Evolutionary conservation across 257 asterid genomes (phyloP).

Genomic region (Ilex asprella): DNA sequence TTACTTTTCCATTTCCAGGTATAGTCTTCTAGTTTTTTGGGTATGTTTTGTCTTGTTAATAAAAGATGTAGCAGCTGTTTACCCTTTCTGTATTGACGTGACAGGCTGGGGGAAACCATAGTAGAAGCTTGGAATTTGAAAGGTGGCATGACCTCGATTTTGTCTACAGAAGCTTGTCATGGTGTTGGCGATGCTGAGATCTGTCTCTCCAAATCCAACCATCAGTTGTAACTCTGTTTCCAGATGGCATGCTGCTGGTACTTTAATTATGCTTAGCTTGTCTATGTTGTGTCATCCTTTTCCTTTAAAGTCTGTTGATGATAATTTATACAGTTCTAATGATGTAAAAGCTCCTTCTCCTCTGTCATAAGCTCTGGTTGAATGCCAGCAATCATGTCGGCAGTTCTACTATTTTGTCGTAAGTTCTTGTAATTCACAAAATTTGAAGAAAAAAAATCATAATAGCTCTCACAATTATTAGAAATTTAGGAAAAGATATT

Average conservation of each 20-base stretch:
- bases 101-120: constrained; percentile 39
- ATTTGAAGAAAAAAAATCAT: no score
- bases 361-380: no score
- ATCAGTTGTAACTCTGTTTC: constrained; percentile 48
- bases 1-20: neutral
- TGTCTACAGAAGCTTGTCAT: constrained; percentile 58
- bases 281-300: neutral
- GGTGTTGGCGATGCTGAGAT: constrained; percentile 77
- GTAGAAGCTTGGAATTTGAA: constrained; percentile 51
- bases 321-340: neutral
- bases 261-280: neutral
- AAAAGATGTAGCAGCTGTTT: no score
- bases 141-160: constrained; percentile 89
- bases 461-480: no score
- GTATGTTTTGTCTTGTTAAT: neutral
- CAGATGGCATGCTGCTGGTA: constrained; percentile 78
- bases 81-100: constrained; percentile 9
- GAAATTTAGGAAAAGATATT: no score
- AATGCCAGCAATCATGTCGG: no score
- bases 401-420: no score
- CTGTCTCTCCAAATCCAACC: constrained; percentile 65
- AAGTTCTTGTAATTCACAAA: no score
- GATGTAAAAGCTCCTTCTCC: no score
- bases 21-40: neutral
- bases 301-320: neutral